Base-by-base conservation (phyloP, 2,329 filamentous ascomycete genomes). In the Colletotrichum horii region DNA sequence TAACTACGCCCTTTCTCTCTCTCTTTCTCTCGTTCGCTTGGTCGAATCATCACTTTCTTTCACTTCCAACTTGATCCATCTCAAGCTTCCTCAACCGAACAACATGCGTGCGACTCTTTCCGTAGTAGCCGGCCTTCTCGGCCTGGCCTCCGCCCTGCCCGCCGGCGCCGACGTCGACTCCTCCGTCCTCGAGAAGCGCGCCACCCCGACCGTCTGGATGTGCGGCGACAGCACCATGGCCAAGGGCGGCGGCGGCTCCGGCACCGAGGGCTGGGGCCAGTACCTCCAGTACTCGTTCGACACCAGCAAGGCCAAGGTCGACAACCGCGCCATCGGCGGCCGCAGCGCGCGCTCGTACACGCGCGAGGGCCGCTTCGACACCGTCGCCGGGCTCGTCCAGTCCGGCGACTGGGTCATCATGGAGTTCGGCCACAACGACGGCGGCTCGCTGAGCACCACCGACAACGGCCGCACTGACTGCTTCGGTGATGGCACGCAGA, bases 341-440 rank as follows among this genome's bases (percentile, higher is more conserved):
- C 91, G 93, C 66, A 92, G 90, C 30, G 92, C 93, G 2, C 89
- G 93, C 62, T 93, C 91, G 26, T 95, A 89, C 83, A 93, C 89
- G 2, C 88, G 91, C 64, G 93, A 95, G 83, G 91, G 90, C 11
- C 91, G 91, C 16, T 95, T 94, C 84, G 83, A 87, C 19, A 86
- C 86, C 1, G 89, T 94, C 68, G 88, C 89, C 62, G 83, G 87
- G 36, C 79, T 86, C 3, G 85, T 94, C 28, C 78, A 89, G 80
- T 71, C 86, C 2, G 91, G 91, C 36, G 93, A 94, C 82, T 92
- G 91, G 82, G 92, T 94, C 2, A 86, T 94, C 69, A 93, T 94
- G 69, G 93, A 94, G 79, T 94, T 94, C 79, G 93, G 93, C 0
- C 93, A 94, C 85, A 95, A 95, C 79, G 93, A 94, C 78, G 93